Evolutionary conservation across 495 filamentous ascomycete species (phyloP).

Genomic region (Evernia prunastri): DNA sequence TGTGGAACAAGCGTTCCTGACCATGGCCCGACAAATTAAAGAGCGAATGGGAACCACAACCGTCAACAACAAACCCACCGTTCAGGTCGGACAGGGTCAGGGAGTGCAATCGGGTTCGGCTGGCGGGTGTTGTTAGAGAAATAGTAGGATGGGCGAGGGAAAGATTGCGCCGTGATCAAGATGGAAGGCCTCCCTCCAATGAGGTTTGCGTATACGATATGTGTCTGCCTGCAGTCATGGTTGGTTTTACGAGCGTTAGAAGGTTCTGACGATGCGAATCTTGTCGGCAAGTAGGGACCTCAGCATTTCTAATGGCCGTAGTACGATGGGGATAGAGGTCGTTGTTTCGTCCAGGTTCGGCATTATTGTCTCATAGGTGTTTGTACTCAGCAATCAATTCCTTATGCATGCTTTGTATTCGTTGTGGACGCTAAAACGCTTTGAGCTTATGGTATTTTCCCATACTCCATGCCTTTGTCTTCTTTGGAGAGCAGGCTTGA

Average conservation of each 20-base stretch:
- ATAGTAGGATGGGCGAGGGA: neutral
- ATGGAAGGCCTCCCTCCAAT: neutral
- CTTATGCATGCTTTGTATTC: neutral
- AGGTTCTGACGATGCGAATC: slow-evolving; percentile 13
- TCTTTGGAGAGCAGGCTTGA: neutral
- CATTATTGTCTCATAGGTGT: slow-evolving; percentile 20
- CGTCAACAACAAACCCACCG: slow-evolving; percentile 96
- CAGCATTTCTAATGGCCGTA: slow-evolving; percentile 12
- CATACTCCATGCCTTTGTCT: neutral
- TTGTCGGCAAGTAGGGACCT: slow-evolving; percentile 9
- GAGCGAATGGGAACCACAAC: slow-evolving; percentile 97
- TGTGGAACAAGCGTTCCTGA: slow-evolving; percentile 99
- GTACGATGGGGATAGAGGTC: slow-evolving; percentile 9
- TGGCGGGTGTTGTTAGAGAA: slow-evolving; percentile 87
- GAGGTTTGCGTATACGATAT: slow-evolving; percentile 11
- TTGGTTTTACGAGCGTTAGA: slow-evolving; percentile 19
- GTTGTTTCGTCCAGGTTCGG: slow-evolving; percentile 15
- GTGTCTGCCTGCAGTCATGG: slow-evolving; percentile 13
- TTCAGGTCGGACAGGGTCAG: slow-evolving; percentile 89
- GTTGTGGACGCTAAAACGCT: neutral
- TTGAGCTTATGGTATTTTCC: neutral
- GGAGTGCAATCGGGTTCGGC: slow-evolving; percentile 87
- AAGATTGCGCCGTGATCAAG: slow-evolving; percentile 17
- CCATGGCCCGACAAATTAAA: slow-evolving; percentile 99
- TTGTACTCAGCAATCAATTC: slow-evolving; percentile 15